Conservation (phyloP, 1,139 yeast genomes). For the Casaregolazyma suthepensis region DNA sequence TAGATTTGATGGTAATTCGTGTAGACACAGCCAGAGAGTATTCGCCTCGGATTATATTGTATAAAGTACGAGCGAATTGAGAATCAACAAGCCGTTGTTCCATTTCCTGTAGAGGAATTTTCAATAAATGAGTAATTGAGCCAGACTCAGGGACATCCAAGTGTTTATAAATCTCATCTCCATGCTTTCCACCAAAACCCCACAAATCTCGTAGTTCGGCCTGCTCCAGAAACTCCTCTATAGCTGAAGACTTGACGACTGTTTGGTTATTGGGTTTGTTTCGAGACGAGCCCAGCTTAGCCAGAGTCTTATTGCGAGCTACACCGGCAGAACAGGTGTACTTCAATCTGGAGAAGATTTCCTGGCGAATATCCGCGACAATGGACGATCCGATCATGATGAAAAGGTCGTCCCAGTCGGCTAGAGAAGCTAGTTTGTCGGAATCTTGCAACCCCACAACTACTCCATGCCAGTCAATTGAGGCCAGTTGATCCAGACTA, state of each 20-base stretch:
- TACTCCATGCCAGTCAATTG: constrained; percentile 28
- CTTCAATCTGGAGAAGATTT: constrained; percentile 50
- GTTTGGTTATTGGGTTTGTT: constrained; percentile 87
- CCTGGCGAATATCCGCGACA: constrained; percentile 47
- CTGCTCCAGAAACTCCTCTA: constrained; percentile 48
- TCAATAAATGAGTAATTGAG: constrained; percentile 24
- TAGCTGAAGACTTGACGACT: constrained; percentile 47
- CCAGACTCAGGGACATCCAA: constrained; percentile 30
- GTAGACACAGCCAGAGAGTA: constrained; percentile 47
- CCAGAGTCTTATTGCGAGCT: constrained; percentile 65
- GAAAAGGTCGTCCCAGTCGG: constrained; percentile 84
- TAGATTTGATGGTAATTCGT: constrained; percentile 65
- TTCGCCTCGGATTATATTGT: constrained; percentile 60
- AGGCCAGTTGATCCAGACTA: constrained; percentile 22
- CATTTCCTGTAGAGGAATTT: constrained; percentile 30
- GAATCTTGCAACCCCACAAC: constrained; percentile 17
- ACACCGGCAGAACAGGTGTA: constrained; percentile 92
- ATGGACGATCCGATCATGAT: constrained; percentile 60
- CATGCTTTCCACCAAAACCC: constrained; percentile 88
- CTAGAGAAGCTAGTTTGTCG: constrained; percentile 9
- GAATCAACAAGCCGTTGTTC: constrained; percentile 38
- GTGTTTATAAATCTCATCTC: constrained; percentile 49
- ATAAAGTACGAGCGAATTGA: constrained; percentile 45
- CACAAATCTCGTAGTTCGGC: constrained; percentile 72
- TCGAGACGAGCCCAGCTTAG: constrained; percentile 85